Percentiles rank a stretch among this genome's conserved stretches.
Conservation (phyloP, 179 eudicot species). For the Corrigiola litoralis region DNA sequence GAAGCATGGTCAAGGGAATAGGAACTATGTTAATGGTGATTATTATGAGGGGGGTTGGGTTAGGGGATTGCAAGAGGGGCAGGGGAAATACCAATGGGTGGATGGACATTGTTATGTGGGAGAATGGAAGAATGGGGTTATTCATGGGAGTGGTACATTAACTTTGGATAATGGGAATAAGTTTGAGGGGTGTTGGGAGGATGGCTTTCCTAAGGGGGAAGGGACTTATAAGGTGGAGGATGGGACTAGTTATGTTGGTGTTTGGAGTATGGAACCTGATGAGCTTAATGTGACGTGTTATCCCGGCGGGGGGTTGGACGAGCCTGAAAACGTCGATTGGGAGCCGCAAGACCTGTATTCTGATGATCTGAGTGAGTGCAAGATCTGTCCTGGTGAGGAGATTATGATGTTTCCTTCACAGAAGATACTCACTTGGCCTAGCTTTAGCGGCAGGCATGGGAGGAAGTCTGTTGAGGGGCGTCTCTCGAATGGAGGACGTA, state of each 20-base stretch:
- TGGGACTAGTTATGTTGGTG: constrained; percentile 81
- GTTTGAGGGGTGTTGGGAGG: constrained; percentile 78
- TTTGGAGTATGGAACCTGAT: constrained; percentile 59
- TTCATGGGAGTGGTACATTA: constrained; percentile 64
- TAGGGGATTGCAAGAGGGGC: constrained; percentile 60
- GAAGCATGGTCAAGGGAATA: constrained; percentile 66
- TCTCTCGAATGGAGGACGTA: constrained; percentile 35
- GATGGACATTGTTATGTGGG: constrained; percentile 69
- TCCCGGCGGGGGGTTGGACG: constrained; percentile 29
- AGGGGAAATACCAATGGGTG: constrained; percentile 73
- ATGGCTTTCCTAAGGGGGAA: constrained; percentile 69
- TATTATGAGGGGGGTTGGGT: constrained; percentile 76
- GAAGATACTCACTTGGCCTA: constrained; percentile 48
- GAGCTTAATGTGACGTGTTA: constrained; percentile 69
- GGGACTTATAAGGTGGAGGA: constrained; percentile 63
- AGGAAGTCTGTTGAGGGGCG: constrained; percentile 47
- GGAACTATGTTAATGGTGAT: constrained; percentile 63
- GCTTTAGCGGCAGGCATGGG: constrained; percentile 35
- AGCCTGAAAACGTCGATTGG: constrained; percentile 47
- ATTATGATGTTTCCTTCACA: constrained; percentile 60
- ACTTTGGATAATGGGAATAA: constrained; percentile 67
- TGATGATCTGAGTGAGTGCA: constrained; percentile 45
- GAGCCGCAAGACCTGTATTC: constrained; percentile 58
- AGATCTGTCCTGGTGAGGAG: constrained; percentile 42
- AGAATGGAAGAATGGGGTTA: constrained; percentile 56